Percentiles rank a stretch among this genome's conserved stretches.
phyloP scores from a whole-genome alignment of 108 stramenopile species.

The Conticribra weissflogii region DNA sequence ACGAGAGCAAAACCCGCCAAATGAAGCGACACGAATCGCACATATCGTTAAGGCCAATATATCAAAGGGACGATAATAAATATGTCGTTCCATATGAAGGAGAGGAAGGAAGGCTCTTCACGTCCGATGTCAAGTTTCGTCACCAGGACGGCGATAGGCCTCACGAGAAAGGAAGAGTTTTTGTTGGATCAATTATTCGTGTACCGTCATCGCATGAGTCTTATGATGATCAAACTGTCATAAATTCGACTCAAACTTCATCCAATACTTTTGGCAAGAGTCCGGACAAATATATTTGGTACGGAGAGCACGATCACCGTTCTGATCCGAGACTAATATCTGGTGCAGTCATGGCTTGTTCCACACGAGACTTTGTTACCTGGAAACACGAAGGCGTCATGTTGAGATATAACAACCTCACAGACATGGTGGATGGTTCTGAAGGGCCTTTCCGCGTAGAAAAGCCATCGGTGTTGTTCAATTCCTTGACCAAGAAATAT shows the following conservation, averaged over 20 bases:
- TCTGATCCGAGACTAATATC: conserved; percentile 17
- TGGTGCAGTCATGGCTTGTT: conserved; percentile 83
- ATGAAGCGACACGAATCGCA: conserved; percentile 79
- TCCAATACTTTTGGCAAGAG: conserved; percentile 15
- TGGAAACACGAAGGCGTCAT: conserved; percentile 86
- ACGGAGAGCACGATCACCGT: conserved; percentile 61
- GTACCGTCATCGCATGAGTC: conserved; percentile 22
- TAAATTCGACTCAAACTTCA: conserved; percentile 15
- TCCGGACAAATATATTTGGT: conserved; percentile 65
- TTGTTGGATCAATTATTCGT: conserved; percentile 59
- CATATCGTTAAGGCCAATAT: conserved; percentile 47
- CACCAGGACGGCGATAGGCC: conserved; percentile 41
- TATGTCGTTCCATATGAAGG: conserved; percentile 66
- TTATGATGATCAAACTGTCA: background rate
- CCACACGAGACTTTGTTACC: conserved; percentile 66
- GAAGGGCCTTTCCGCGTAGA: conserved; percentile 49
- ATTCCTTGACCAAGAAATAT: conserved; percentile 54
- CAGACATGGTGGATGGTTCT: conserved; percentile 73
- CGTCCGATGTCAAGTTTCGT: conserved; percentile 57
- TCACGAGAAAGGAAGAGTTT: conserved; percentile 39
- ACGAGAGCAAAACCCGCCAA: conserved; percentile 13
- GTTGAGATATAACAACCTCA: conserved; percentile 77
- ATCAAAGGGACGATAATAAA: conserved; percentile 30
- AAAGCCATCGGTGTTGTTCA: conserved; percentile 76
- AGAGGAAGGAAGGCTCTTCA: conserved; percentile 44